A percentile compares a stretch with the other conserved stretches of the same genome.
These are phyloP conservation scores for Hypoxylon sp. DNA, from an alignment of 2,329 filamentous ascomycete species.

Conservation along the genomic window DNA sequence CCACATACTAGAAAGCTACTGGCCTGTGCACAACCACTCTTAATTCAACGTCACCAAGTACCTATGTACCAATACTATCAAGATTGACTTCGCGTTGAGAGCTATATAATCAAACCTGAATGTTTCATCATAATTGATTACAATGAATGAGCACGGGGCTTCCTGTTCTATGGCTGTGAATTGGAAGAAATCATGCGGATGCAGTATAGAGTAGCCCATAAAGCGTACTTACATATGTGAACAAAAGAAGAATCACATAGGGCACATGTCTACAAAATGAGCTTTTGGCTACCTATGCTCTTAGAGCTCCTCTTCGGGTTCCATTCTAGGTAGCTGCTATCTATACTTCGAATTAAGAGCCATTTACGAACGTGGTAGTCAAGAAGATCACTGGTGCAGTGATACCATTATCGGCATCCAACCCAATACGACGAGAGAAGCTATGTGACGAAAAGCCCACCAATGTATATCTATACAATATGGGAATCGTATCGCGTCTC, in stretches of 20 bases:
- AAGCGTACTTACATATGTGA: no score
- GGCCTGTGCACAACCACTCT: conserved; percentile 30
- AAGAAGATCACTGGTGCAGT: neutral
- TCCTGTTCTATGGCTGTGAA: neutral
- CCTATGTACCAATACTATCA: conserved; percentile 3
- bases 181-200: neutral
- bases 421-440: neutral
- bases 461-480: neutral
- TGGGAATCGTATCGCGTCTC: neutral
- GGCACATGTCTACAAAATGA: neutral
- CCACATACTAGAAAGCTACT: conserved; percentile 2
- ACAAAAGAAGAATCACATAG: no score
- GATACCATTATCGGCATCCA: neutral
- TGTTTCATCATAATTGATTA: neutral
- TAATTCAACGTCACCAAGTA: conserved; percentile 38
- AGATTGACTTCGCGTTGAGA: neutral
- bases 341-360: neutral
- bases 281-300: no score
- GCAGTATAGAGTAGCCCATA: no score
- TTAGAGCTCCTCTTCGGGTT: no score
- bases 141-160: neutral
- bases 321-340: neutral
- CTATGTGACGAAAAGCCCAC: neutral
- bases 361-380: neutral
- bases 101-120: neutral